These are phyloP conservation scores for Hippophae rhamnoides DNA, from an alignment of 306 rosid genomes.

Conservation along the genomic window DNA sequence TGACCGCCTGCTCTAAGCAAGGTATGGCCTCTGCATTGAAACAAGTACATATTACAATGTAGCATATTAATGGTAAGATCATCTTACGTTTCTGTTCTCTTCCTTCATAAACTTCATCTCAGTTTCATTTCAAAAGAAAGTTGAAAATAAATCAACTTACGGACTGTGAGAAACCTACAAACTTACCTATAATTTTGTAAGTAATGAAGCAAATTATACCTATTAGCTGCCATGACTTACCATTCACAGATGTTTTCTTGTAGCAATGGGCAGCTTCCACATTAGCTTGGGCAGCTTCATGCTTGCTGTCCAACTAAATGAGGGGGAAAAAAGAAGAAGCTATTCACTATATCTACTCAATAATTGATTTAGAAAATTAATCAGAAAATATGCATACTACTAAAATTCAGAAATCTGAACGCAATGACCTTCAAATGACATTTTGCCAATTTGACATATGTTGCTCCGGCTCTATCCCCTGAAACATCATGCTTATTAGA, in stretches of 20 bases:
- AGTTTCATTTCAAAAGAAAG: too few relatives aligned
- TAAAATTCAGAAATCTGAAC: neutral
- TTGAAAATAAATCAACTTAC: too few relatives aligned
- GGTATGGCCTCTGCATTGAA: slow-evolving; percentile 47
- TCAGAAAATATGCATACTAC: slow-evolving; percentile 4
- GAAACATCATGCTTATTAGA: slow-evolving; percentile 14
- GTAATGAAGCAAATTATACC: neutral
- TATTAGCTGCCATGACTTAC: slow-evolving; percentile 18
- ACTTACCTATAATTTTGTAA: neutral
- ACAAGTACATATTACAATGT: slow-evolving; percentile 1
- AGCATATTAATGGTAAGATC: neutral
- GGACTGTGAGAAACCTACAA: neutral
- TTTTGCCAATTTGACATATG: slow-evolving; percentile 51
- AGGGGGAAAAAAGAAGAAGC: neutral
- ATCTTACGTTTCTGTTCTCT: too few relatives aligned
- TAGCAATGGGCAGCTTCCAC: slow-evolving; percentile 85
- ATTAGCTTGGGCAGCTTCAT: slow-evolving; percentile 75
- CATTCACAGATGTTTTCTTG: slow-evolving; percentile 52
- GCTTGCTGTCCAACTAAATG: slow-evolving; percentile 64
- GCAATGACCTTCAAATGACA: slow-evolving; percentile 64
- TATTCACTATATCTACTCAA: neutral
- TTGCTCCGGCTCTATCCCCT: slow-evolving; percentile 80
- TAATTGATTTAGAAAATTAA: neutral
- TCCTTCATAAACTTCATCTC: too few relatives aligned
- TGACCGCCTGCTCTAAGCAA: slow-evolving; percentile 64